These are phyloP conservation scores for Ilyonectria sp. DNA, from an alignment of 2,329 filamentous ascomycete species.

Conservation along the genomic window DNA sequence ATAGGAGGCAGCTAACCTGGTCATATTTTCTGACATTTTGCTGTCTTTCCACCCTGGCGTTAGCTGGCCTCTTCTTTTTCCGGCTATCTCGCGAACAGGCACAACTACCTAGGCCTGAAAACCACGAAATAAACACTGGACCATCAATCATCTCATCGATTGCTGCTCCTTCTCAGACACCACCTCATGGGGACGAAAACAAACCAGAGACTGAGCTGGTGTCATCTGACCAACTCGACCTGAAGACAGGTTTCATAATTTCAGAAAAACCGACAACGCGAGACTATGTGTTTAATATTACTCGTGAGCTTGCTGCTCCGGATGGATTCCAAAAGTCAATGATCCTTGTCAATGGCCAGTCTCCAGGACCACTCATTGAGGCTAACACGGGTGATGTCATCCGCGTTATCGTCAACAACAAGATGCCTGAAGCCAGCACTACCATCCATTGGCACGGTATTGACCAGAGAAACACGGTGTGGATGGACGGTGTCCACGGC, in stretches of 20 bases:
- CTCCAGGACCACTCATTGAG: slow-evolving; percentile 73
- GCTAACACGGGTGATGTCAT: slow-evolving; percentile 71
- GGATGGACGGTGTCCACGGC: slow-evolving; percentile 62
- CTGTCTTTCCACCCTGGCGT: not conserved
- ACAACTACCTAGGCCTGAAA: not conserved
- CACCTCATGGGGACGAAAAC: slow-evolving; percentile 1
- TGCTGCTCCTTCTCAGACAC: not conserved
- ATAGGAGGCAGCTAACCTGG: not conserved
- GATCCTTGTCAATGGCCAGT: slow-evolving; percentile 74
- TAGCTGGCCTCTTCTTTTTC: not conserved
- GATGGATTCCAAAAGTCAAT: slow-evolving; percentile 53
- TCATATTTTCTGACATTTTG: not conserved
- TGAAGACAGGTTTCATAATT: slow-evolving; percentile 27
- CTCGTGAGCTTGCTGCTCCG: slow-evolving; percentile 12
- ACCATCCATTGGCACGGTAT: slow-evolving; percentile 64
- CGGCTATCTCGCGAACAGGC: not conserved
- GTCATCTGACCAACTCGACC: slow-evolving; percentile 27
- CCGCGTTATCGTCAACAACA: slow-evolving; percentile 76
- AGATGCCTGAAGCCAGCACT: slow-evolving; percentile 63
- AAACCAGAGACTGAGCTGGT: slow-evolving; percentile 4
- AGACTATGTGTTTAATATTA: slow-evolving; percentile 30
- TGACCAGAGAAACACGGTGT: slow-evolving; percentile 57
- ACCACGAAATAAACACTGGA: not conserved
- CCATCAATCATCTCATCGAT: not conserved
- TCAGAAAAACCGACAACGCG: slow-evolving; percentile 18